Percentiles rank a stretch among this genome's conserved stretches.
Evolutionary conservation across 192 early-diverging fungal genomes (phyloP).

Genomic region (Backusella morwellensis): DNA sequence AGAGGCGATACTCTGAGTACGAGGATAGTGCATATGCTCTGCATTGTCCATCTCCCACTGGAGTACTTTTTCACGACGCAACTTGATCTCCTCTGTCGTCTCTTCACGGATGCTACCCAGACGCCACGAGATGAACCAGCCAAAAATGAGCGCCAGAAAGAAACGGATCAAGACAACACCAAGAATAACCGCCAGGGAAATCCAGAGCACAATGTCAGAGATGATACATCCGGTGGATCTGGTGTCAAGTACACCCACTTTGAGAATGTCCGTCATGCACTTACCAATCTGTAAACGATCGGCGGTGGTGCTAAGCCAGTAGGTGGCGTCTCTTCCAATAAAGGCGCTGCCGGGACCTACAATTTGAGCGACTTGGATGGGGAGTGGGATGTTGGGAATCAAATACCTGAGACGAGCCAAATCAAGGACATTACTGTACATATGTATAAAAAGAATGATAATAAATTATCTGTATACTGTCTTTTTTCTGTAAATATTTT

Average conservation of each 20-base stretch:
- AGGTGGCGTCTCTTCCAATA: slow-evolving; percentile 54
- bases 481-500: neutral
- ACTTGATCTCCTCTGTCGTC: slow-evolving; percentile 49
- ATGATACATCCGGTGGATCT: slow-evolving; percentile 80
- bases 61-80: slow-evolving; percentile 40
- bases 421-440: slow-evolving; percentile 61
- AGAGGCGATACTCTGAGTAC: slow-evolving; percentile 48
- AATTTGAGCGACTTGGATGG: slow-evolving; percentile 38
- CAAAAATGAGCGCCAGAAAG: slow-evolving; percentile 74
- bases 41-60: slow-evolving; percentile 41
- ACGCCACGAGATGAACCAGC: slow-evolving; percentile 76
- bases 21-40: slow-evolving; percentile 51
- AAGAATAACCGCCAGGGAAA: slow-evolving; percentile 72
- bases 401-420: slow-evolving; percentile 60
- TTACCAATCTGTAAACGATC: slow-evolving; percentile 56
- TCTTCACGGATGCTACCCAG: slow-evolving; percentile 74
- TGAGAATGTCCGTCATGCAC: slow-evolving; percentile 78
- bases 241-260: slow-evolving; percentile 78
- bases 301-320: slow-evolving; percentile 45
- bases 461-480: neutral
- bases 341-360: slow-evolving; percentile 38
- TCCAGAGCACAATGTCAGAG: slow-evolving; percentile 74
- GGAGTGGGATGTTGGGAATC: slow-evolving; percentile 50
- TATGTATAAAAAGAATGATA: slow-evolving; percentile 4
- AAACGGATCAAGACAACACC: slow-evolving; percentile 71